Evolutionary conservation across 257 asterid species (phyloP).

Genomic region (Lycium barbarum): DNA sequence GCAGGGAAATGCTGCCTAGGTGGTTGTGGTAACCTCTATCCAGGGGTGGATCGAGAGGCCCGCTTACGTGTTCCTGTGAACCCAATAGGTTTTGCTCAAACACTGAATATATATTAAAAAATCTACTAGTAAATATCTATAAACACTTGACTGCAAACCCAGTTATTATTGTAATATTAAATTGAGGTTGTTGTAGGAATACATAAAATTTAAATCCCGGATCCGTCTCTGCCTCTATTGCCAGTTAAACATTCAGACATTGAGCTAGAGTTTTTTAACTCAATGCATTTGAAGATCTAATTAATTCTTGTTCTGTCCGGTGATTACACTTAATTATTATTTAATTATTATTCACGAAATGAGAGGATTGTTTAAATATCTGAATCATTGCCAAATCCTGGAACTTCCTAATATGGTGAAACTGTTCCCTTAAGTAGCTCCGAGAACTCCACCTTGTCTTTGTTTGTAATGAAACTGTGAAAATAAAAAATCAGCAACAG

Average conservation of each 20-base stretch:
- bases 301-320: constrained; percentile 2
- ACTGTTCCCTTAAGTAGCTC: not conserved
- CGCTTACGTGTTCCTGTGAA: not conserved
- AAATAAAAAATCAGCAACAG: not conserved
- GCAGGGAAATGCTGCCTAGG: not conserved
- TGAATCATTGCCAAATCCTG: not conserved
- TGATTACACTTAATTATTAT: not conserved
- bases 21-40: not conserved
- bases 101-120: no score
- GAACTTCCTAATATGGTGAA: not conserved
- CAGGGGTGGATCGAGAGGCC: not conserved
- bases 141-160: not conserved
- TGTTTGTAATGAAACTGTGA: not conserved
- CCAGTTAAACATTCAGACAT: not conserved
- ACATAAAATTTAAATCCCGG: not conserved
- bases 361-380: constrained; percentile 1
- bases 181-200: not conserved
- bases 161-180: not conserved
- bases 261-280: not conserved
- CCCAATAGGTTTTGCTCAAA: not conserved
- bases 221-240: not conserved
- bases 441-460: not conserved
- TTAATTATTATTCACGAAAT: not conserved
- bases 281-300: not conserved
- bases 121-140: not conserved